Evolutionary conservation across 352 stramenopile species (phyloP).

Genomic region (Albugo laibachii): DNA sequence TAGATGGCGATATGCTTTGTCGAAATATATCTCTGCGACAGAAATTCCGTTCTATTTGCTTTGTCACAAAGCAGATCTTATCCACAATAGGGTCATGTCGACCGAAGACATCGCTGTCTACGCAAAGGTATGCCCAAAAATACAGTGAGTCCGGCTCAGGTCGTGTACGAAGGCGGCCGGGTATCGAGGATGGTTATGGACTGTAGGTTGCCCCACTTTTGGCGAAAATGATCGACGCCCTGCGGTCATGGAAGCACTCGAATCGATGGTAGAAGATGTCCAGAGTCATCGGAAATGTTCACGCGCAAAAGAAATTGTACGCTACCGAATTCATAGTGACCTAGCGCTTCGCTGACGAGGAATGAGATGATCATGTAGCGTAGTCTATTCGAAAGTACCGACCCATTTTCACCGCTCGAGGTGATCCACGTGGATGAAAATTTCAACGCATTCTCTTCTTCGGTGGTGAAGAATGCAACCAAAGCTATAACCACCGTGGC

Average conservation of each 20-base stretch:
- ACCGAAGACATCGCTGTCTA: constrained; percentile 75
- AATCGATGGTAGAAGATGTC: constrained; percentile 36
- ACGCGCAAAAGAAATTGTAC: too few species aligned
- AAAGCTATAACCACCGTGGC: constrained; percentile 60
- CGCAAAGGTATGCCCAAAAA: constrained; percentile 14
- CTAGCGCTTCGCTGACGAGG: too few species aligned
- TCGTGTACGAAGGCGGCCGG: constrained; percentile 19
- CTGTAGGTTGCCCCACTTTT: constrained; percentile 45
- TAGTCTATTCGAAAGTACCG: constrained; percentile 19
- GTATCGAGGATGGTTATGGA: constrained; percentile 75
- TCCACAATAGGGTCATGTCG: constrained; percentile 73
- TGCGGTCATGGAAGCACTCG: constrained; percentile 43
- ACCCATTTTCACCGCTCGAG: constrained; percentile 9
- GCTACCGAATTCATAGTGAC: too few species aligned
- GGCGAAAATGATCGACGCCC: constrained; percentile 70
- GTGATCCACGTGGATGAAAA: constrained; percentile 35
- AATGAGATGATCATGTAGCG: too few species aligned
- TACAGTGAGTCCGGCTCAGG: background rate
- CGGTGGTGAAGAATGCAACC: constrained; percentile 43
- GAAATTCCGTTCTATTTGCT: constrained; percentile 66
- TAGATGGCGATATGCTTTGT: constrained; percentile 56
- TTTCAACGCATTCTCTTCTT: constrained; percentile 39
- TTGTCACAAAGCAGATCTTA: constrained; percentile 62
- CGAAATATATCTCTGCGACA: constrained; percentile 49
- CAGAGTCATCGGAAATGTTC: too few species aligned